These are phyloP conservation scores for Penicillium parvum DNA, from an alignment of 495 filamentous ascomycete genomes.

Conservation along the genomic window DNA sequence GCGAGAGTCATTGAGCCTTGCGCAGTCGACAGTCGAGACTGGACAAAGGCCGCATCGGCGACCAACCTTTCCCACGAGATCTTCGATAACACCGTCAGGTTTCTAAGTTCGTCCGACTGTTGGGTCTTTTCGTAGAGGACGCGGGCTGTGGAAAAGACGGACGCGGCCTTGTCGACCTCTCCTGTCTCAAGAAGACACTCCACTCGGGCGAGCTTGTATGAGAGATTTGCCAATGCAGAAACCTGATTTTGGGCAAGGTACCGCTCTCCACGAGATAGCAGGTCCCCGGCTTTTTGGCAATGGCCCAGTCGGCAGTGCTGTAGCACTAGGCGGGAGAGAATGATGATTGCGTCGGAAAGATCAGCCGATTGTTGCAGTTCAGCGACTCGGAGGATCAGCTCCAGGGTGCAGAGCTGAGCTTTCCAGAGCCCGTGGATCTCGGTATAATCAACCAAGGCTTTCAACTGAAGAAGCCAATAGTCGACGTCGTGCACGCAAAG, in stretches of 20 bases:
- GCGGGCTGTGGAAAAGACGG: slow-evolving; percentile 27
- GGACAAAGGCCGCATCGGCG: slow-evolving; percentile 52
- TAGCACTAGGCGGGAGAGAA: slow-evolving; percentile 57
- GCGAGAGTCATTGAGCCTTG: slow-evolving; percentile 61
- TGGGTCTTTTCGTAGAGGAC: slow-evolving; percentile 36
- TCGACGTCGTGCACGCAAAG: slow-evolving; percentile 57
- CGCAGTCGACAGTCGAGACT: slow-evolving; percentile 60
- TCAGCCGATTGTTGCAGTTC: slow-evolving; percentile 48
- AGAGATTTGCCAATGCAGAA: slow-evolving; percentile 43
- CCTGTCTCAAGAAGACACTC: slow-evolving; percentile 71
- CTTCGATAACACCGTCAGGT: slow-evolving; percentile 28
- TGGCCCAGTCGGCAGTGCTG: slow-evolving; percentile 78
- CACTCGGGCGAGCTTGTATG: slow-evolving; percentile 64
- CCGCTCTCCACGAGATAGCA: slow-evolving; percentile 55
- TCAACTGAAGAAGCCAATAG: slow-evolving; percentile 57
- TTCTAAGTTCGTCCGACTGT: slow-evolving; percentile 25
- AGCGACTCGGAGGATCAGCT: slow-evolving; percentile 52
- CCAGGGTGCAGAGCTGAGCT: slow-evolving; percentile 43
- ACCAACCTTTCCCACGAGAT: slow-evolving; percentile 44
- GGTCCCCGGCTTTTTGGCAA: slow-evolving; percentile 63
- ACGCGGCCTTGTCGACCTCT: slow-evolving; percentile 51
- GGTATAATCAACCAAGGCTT: slow-evolving; percentile 69
- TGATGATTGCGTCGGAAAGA: slow-evolving; percentile 49
- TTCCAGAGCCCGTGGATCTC: slow-evolving; percentile 66
- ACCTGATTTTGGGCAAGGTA: slow-evolving; percentile 37